Conservation (phyloP, 805 yeast genomes). For the Kodamaea leandrae region DNA sequence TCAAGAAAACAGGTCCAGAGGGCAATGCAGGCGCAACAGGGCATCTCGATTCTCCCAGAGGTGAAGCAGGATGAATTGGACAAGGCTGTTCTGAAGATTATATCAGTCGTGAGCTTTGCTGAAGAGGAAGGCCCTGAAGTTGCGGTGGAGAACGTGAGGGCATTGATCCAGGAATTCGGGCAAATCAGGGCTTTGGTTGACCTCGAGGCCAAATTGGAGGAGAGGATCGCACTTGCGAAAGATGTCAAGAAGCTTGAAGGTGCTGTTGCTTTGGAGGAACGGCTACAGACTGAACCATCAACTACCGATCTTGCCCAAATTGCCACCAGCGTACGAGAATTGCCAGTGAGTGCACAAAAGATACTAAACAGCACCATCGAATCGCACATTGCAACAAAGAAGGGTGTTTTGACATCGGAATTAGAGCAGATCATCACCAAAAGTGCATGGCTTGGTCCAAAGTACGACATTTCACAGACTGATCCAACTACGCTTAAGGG, state of each 20-base stretch:
- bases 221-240: constrained; percentile 3
- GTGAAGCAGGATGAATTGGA: constrained; percentile 4
- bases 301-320: constrained; percentile 15
- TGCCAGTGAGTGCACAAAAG: neutral
- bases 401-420: constrained; percentile 14
- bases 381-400: constrained; percentile 22
- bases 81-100: constrained; percentile 5
- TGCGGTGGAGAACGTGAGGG: constrained; percentile 10
- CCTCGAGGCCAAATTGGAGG: constrained; percentile 6
- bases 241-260: constrained; percentile 6
- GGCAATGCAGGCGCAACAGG: neutral
- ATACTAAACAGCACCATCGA: constrained; percentile 12
- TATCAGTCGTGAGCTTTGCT: constrained; percentile 4
- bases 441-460: constrained; percentile 7
- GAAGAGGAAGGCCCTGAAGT: constrained; percentile 5
- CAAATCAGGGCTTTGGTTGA: constrained; percentile 9
- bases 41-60: neutral
- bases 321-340: constrained; percentile 11
- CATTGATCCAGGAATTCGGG: constrained; percentile 15
- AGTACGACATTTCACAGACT: constrained; percentile 8
- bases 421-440: constrained; percentile 9
- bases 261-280: constrained; percentile 6
- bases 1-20: constrained; percentile 7
- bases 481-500: neutral
- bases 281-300: constrained; percentile 2